Base-by-base conservation (phyloP, 306 rosid species). In the Cicer yamashitae region DNA sequence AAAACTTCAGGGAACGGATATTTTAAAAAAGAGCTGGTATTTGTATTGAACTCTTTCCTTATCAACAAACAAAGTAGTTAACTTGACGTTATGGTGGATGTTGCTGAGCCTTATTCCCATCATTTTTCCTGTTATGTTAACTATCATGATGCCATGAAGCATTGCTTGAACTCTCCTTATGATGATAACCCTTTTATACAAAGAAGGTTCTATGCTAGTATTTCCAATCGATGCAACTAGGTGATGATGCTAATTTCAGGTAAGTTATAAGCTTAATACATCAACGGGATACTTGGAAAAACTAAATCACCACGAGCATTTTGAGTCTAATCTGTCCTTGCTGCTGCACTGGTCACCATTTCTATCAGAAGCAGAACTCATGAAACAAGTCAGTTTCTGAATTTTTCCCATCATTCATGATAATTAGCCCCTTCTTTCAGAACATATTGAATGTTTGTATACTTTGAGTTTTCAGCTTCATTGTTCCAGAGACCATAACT, bases 271-370 rank as follows among this genome's bases (percentile, higher is more conserved):
- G 82, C 79, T 66, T 74, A 82, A 89, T 73, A 45, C 76, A 67
- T 71, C 89, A 62, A 74, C 86, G 71, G 85, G 82, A 8, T 20
- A 37, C 70, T 70, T 86, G 77, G 84, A 87, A 52, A 78, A 67
- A 50, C 80, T 89, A 84, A 84, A 87, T 56, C 90, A 86, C n/a
- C 76, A 15, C 73, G 93, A 86, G 30, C 86, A 84, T 77, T 89
- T 81, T 61, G 38, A 12, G 74, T 68, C 90, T 51, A 93, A 93
- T 85, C 78, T 93, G 76, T 78, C 88, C 65, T 41, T 77, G 75
- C 66, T 93, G 73, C 72, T 93, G 83, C 80, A 70, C 30, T 93
- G 98, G 98, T 89, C 98, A 75, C 98, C 97, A 66, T 93, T 81
- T 83, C 78, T 82, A 25, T 84, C 96, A 9, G 97, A 93, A 73